Percentiles rank a stretch among this genome's conserved stretches.
Evolutionary conservation across 805 yeast genomes (phyloP).

Genomic region (Sungouiella thailandica): DNA sequence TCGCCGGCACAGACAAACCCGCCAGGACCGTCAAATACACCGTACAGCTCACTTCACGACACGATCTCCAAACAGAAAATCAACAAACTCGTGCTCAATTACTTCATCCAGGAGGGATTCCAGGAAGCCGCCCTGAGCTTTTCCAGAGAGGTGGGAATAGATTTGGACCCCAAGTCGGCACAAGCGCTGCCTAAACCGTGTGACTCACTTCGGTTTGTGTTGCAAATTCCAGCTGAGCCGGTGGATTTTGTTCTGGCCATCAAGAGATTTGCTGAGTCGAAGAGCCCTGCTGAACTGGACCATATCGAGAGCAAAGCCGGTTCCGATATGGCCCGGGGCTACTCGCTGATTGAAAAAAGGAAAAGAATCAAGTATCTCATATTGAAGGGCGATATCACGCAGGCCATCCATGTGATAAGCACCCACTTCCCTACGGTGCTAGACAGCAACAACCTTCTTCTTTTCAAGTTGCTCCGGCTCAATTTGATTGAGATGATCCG

Average conservation of each 20-base stretch:
- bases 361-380: constrained; percentile 49
- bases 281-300: not conserved
- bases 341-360: constrained; percentile 48
- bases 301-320: not conserved
- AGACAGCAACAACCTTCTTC: constrained; percentile 58
- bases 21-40: too few species aligned
- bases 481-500: constrained; percentile 80
- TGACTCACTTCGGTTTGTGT: not conserved
- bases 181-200: not conserved
- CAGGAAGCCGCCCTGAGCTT: constrained; percentile 60
- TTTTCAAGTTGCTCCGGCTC: constrained; percentile 67
- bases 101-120: constrained; percentile 74
- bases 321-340: constrained; percentile 33
- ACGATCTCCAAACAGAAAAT: constrained; percentile 31
- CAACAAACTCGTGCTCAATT: constrained; percentile 60
- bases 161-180: constrained; percentile 1
- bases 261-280: not conserved
- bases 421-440: constrained; percentile 59
- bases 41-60: too few species aligned
- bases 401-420: constrained; percentile 53
- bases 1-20: too few species aligned
- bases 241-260: constrained; percentile 2
- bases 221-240: not conserved
- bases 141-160: constrained; percentile 50
- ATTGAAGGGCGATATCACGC: constrained; percentile 54